A percentile compares a stretch with the other conserved stretches of the same genome.
Evolutionary conservation across 23 red algal species (phyloP).

Genomic region (Gracilaria gracilis): DNA sequence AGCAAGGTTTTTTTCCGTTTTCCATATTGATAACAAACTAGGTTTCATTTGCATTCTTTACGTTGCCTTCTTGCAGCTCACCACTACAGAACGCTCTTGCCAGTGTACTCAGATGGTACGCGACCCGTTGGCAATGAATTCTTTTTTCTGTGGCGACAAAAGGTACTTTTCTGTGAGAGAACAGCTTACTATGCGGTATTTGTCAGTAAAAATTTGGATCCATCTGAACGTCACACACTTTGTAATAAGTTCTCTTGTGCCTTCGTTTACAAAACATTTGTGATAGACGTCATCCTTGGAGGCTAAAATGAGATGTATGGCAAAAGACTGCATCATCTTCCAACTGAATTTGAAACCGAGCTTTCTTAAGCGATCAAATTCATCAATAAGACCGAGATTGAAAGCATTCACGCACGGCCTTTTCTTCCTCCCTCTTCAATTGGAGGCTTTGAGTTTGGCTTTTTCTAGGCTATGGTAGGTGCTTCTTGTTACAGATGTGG

Average conservation of each 20-base stretch:
- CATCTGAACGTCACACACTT: background rate
- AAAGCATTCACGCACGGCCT: background rate
- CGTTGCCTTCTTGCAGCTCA: background rate
- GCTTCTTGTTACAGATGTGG: no score
- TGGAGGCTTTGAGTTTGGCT: background rate
- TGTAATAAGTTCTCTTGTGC: background rate
- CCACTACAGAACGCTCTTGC: background rate
- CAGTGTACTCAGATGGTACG: background rate
- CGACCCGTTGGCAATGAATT: conserved; percentile 1
- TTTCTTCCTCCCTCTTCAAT: background rate
- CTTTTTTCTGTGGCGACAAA: background rate
- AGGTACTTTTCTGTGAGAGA: background rate
- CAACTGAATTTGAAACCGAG: background rate
- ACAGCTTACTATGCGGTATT: background rate
- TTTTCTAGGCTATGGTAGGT: background rate
- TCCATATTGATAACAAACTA: background rate
- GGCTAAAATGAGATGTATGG: background rate
- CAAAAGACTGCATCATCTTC: background rate
- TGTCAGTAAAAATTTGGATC: background rate
- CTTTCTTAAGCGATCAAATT: background rate
- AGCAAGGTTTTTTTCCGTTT: background rate
- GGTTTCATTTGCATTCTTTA: conserved; percentile 1
- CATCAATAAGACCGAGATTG: background rate
- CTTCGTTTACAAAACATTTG: background rate
- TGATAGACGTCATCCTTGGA: background rate